Evolutionary conservation across 1,284 basidiomycete genomes (phyloP), one percentile per base, ranked within the genome.

Genomic region (Meira nashicola): DNA sequence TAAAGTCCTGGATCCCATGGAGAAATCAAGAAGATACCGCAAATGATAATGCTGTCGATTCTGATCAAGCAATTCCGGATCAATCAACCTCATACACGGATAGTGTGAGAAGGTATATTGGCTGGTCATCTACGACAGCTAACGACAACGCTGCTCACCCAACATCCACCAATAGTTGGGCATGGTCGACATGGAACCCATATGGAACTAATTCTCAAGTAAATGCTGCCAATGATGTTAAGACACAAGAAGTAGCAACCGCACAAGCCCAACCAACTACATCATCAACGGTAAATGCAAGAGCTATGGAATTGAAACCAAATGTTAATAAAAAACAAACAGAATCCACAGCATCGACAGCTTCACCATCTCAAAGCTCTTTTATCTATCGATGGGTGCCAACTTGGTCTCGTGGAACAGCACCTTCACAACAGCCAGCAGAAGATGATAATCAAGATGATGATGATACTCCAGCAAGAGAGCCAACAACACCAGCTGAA

Each of bases 401-500:
- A 33, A 25, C 33, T 19, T 33, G 44, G 28, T 49, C 14, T 37
- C 47, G 19, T 8, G 12, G 25, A 12, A 19, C 54, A 33, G 28
- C 28, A 33, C 28, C 28, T 33, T 3, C 8, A 3, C 28, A 39
- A 39, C 55, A 4, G 21, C 39, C 19, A 47, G 28, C 39, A 23
- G 51, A 17, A 44, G 54, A 50, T 21, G n/a, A 12, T 0, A 28
- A 9, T 39, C 40, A 23, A 39, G 46, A 38, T 38, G 40, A 55
- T 10, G 33, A 14, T 6, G 12, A 37, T 10, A 19, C 40, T 14
- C 9, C 39, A 12, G 28, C 60, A 6, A 33, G 8, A 33, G 28
- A 33, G 28, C 28, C 28, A 8, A 37, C 41, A 23, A 74, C 70
- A 11, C 72, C 72, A 4, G 72, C 72, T 2, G 70, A 74, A 57